A percentile compares a stretch with the other conserved stretches of the same genome.
Conservation (phyloP, 768 basidiomycete species). For the Lanmaoa pseudosensibilis region DNA sequence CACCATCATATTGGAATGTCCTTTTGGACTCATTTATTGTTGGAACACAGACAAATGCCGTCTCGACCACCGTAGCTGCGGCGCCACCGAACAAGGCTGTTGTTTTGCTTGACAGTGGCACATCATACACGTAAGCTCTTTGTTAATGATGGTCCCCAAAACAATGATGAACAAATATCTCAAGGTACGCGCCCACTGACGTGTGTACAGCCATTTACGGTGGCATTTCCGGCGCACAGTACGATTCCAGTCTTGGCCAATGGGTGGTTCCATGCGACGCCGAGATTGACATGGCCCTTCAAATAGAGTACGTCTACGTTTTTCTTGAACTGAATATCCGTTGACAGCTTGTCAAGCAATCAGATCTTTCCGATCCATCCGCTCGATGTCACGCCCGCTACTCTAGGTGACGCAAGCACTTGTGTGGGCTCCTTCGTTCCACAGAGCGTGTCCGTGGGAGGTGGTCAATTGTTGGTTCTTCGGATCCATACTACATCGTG, state of each 20-base stretch:
- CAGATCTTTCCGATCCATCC: conserved; percentile 78
- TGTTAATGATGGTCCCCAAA: neutral
- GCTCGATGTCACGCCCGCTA: conserved; percentile 63
- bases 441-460: conserved; percentile 53
- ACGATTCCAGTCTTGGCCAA: conserved; percentile 49
- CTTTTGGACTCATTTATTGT: conserved; percentile 73
- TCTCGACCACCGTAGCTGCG: conserved; percentile 52
- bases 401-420: conserved; percentile 41
- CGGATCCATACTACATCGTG: neutral
- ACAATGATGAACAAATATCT: conserved; percentile 4
- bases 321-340: conserved; percentile 2
- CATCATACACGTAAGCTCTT: conserved; percentile 69
- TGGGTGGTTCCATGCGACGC: conserved; percentile 74
- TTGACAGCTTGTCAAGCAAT: conserved; percentile 46
- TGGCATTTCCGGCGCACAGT: conserved; percentile 60
- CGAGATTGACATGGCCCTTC: conserved; percentile 78
- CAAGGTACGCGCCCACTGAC: conserved; percentile 67
- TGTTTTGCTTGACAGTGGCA: conserved; percentile 75
- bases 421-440: conserved; percentile 82
- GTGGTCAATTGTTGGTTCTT: conserved; percentile 62
- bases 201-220: conserved; percentile 72
- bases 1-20: conserved; percentile 73
- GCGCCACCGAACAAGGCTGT: conserved; percentile 74
- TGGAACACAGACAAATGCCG: conserved; percentile 48
- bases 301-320: conserved; percentile 58